Evolutionary conservation across 768 basidiomycete genomes (phyloP).

Genomic region (Russula compacta): DNA sequence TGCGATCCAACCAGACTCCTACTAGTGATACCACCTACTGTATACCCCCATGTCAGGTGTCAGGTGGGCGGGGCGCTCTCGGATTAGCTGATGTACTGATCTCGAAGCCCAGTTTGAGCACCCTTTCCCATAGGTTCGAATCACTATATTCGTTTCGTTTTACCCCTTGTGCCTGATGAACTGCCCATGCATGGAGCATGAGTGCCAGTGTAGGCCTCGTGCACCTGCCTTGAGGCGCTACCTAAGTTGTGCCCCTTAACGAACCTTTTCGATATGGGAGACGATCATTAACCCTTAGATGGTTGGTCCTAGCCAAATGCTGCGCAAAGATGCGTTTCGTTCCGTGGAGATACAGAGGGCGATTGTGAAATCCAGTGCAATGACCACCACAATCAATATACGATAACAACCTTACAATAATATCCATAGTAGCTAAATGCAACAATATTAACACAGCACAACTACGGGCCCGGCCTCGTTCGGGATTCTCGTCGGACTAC

Average conservation of each 20-base stretch:
- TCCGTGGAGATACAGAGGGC: no score
- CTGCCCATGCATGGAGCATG: not conserved
- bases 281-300: no score
- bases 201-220: not conserved
- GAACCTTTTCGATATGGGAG: not conserved
- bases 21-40: not conserved
- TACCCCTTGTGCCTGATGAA: not conserved
- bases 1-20: slow-evolving; percentile 6
- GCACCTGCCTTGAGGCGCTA: not conserved
- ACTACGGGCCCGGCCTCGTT: not conserved
- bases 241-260: not conserved
- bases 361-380: not conserved
- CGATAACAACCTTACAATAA: not conserved
- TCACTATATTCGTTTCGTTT: not conserved
- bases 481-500: not conserved
- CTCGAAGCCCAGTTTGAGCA: not conserved
- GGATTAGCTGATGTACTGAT: slow-evolving; percentile 2
- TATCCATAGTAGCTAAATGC: not conserved
- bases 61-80: slow-evolving; percentile 1
- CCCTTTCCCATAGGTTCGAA: not conserved
- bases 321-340: no score
- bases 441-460: not conserved
- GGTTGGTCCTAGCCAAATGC: no score
- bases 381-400: not conserved
- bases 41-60: not conserved